Percentiles rank a stretch among this genome's conserved stretches.
Conservation (phyloP, 208 protist species). For the Angomonas deanei region DNA sequence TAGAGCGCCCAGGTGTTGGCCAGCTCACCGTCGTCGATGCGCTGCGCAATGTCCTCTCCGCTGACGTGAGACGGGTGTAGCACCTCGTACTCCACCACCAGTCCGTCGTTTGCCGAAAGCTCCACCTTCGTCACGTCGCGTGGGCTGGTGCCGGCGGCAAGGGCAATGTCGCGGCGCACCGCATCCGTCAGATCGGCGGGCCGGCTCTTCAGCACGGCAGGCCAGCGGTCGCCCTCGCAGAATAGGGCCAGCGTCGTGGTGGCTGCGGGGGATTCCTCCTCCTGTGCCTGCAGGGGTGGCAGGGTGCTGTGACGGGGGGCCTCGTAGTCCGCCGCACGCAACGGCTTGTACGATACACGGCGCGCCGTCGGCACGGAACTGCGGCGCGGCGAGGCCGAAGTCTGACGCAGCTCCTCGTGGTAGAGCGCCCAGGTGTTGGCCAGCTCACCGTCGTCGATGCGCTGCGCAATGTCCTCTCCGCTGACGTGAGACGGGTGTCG, state of each 20-base stretch:
- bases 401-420: not conserved
- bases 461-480: not conserved
- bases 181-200: not conserved
- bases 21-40: not conserved
- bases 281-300: not conserved
- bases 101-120: not conserved
- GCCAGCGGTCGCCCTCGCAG: not conserved
- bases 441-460: not conserved
- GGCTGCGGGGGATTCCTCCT: not conserved
- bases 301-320: not conserved
- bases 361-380: not conserved
- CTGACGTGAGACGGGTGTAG: not conserved
- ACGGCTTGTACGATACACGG: not conserved
- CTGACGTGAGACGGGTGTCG: not conserved
- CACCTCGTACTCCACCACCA: not conserved
- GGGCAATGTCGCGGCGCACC: not conserved
- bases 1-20: not conserved
- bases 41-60: not conserved
- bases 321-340: not conserved
- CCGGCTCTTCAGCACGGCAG: not conserved
- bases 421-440: not conserved
- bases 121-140: not conserved
- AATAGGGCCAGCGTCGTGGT: not conserved
- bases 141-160: not conserved
- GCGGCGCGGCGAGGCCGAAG: not conserved